A percentile compares a stretch with the other conserved stretches of the same genome.
phyloP scores from a whole-genome alignment of 331 rosid species.

The Cydonia oblonga region DNA sequence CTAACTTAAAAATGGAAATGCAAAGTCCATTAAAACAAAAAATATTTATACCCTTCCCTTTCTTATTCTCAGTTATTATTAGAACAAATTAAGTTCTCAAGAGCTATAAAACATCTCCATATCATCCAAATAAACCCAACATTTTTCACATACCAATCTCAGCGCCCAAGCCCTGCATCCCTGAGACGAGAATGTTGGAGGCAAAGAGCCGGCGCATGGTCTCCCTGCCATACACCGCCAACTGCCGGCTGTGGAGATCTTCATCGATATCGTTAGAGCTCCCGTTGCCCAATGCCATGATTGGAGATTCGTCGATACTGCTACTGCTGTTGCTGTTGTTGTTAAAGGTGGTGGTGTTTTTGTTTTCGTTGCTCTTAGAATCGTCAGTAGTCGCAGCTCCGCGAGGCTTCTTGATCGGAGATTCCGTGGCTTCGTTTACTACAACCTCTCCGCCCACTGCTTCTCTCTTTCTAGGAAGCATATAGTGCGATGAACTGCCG shows the following conservation, averaged over 20 bases:
- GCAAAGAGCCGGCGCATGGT: constrained; percentile 23
- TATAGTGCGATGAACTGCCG: constrained; percentile 26
- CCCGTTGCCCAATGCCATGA: constrained; percentile 14
- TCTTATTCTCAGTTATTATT: not conserved
- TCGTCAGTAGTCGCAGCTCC: not conserved
- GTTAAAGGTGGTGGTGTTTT: not conserved
- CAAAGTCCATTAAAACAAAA: not conserved
- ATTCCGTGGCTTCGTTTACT: constrained; percentile 3
- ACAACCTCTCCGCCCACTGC: constrained; percentile 20
- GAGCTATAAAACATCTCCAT: not conserved
- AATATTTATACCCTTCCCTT: not conserved
- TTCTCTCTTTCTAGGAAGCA: constrained; percentile 32
- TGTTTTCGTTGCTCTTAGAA: not conserved
- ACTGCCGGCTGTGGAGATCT: constrained; percentile 22
- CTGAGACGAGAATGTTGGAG: constrained; percentile 13
- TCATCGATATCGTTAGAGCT: constrained; percentile 12
- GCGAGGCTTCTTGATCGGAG: constrained; percentile 17
- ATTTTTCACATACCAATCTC: constrained; percentile 14
- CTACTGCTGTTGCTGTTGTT: not conserved
- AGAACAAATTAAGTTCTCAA: not conserved
- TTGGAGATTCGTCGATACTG: not conserved
- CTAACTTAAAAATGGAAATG: not conserved
- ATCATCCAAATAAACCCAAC: not conserved
- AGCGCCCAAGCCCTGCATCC: constrained; percentile 16
- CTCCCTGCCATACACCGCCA: constrained; percentile 19